phyloP scores from a whole-genome alignment of 2,329 filamentous ascomycete species.

The Colletotrichum eleusines region DNA sequence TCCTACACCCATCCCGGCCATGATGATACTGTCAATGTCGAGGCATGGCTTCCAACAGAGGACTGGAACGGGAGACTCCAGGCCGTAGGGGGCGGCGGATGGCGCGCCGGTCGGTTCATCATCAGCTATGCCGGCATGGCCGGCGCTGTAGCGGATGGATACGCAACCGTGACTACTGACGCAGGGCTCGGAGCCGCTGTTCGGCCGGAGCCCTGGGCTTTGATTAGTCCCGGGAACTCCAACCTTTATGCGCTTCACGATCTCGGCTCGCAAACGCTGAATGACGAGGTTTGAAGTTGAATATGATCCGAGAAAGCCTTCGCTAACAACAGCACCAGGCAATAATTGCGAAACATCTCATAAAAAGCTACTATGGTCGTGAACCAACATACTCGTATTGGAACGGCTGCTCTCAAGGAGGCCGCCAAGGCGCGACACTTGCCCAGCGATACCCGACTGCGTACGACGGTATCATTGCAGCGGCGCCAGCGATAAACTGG shows the following conservation, averaged over 20 bases:
- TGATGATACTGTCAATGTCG: conserved; percentile 44
- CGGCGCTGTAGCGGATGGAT: conserved; percentile 43
- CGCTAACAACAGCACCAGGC: conserved; percentile 45
- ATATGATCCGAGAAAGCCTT: too few species aligned
- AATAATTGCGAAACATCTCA: conserved; percentile 61
- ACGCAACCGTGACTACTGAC: conserved; percentile 42
- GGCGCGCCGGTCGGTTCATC: conserved; percentile 20
- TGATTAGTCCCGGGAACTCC: conserved; percentile 32
- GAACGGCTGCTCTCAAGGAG: conserved; percentile 70
- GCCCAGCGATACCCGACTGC: conserved; percentile 67
- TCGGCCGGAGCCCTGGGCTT: conserved; percentile 40
- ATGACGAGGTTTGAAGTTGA: conserved; percentile 9
- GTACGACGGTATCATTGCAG: conserved; percentile 69
- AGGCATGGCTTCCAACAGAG: conserved; percentile 45
- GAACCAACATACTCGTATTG: conserved; percentile 61
- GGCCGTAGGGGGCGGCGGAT: conserved; percentile 49
- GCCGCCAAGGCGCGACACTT: conserved; percentile 67
- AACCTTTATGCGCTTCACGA: conserved; percentile 20
- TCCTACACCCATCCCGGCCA: conserved; percentile 45
- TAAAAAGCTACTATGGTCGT: conserved; percentile 59
- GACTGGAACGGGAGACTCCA: conserved; percentile 49
- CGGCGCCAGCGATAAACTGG: conserved; percentile 52
- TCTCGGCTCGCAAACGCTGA: conserved; percentile 10
- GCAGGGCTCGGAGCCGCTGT: conserved; percentile 36
- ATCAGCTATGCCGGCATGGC: conserved; percentile 41